Percentiles rank a stretch among this genome's conserved stretches.
Conservation (phyloP, 805 yeast species). For the Myxozyma geophila region DNA sequence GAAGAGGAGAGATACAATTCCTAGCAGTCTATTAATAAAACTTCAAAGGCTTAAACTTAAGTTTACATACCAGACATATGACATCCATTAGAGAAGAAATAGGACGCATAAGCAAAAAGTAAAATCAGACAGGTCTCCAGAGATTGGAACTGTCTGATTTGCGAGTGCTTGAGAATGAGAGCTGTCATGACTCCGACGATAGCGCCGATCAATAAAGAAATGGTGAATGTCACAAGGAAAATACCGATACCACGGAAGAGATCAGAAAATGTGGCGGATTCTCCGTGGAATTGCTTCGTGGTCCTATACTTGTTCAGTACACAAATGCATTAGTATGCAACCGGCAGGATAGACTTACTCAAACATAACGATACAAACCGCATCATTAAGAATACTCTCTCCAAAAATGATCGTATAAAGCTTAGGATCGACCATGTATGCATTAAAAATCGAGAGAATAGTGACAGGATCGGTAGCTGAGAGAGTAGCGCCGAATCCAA, state of each 20-base stretch:
- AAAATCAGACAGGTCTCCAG: slow-evolving; percentile 93
- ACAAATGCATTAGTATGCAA: too few relatives aligned
- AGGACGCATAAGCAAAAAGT: slow-evolving; percentile 91
- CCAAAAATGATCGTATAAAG: slow-evolving; percentile 96
- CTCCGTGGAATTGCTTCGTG: slow-evolving; percentile 93
- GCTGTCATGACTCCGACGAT: slow-evolving; percentile 89
- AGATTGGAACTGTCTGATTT: slow-evolving; percentile 92
- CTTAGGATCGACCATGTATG: slow-evolving; percentile 97
- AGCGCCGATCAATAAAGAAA: slow-evolving; percentile 88
- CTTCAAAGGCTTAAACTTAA: not conserved
- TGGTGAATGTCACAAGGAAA: slow-evolving; percentile 89
- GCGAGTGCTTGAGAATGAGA: slow-evolving; percentile 85
- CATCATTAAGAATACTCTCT: slow-evolving; percentile 92
- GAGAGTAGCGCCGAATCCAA: slow-evolving; percentile 95
- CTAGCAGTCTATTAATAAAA: not conserved
- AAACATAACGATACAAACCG: slow-evolving; percentile 97
- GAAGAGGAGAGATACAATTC: slow-evolving; percentile 67
- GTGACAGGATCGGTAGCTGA: slow-evolving; percentile 99
- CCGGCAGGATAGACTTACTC: slow-evolving; percentile 49
- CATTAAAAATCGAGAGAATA: slow-evolving; percentile 91
- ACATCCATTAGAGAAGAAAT: slow-evolving; percentile 97
- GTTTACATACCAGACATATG: slow-evolving; percentile 84
- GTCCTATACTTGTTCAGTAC: slow-evolving; percentile 49
- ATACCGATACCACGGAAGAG: slow-evolving; percentile 92
- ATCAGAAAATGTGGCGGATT: slow-evolving; percentile 70